Percentiles rank a stretch among this genome's conserved stretches.
Evolutionary conservation across 345 rosid genomes (phyloP).

Genomic region (Hevea brasiliensis): DNA sequence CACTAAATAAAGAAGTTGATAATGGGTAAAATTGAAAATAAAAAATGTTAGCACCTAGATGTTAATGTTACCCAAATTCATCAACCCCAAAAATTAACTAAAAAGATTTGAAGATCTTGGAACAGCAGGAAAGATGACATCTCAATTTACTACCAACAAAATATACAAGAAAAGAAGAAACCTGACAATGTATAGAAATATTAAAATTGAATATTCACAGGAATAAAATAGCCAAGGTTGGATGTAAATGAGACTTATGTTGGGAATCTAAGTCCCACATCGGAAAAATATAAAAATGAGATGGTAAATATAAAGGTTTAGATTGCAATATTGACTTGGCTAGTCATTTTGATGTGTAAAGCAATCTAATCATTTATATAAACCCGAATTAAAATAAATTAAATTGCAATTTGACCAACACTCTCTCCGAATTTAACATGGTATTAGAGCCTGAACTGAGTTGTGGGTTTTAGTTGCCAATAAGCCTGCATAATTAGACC

Average conservation of each 20-base stretch:
- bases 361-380: too few relatives aligned
- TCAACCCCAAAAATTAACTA: background rate
- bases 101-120: background rate
- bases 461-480: too few relatives aligned
- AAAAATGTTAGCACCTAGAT: background rate
- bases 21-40: background rate
- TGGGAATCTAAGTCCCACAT: too few relatives aligned
- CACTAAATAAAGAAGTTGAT: background rate
- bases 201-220: background rate
- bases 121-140: background rate
- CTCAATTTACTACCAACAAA: background rate
- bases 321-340: too few relatives aligned
- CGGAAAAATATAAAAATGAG: too few relatives aligned
- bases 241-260: background rate
- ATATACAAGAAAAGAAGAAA: background rate
- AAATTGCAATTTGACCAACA: too few relatives aligned
- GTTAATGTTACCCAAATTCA: background rate
- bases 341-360: too few relatives aligned
- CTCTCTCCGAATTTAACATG: too few relatives aligned
- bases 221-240: background rate
- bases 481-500: too few relatives aligned
- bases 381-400: too few relatives aligned
- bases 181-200: background rate
- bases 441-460: too few relatives aligned
- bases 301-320: too few relatives aligned